Evolutionary conservation across 441 rosid species (phyloP).

Genomic region (Brassica hybrid): DNA sequence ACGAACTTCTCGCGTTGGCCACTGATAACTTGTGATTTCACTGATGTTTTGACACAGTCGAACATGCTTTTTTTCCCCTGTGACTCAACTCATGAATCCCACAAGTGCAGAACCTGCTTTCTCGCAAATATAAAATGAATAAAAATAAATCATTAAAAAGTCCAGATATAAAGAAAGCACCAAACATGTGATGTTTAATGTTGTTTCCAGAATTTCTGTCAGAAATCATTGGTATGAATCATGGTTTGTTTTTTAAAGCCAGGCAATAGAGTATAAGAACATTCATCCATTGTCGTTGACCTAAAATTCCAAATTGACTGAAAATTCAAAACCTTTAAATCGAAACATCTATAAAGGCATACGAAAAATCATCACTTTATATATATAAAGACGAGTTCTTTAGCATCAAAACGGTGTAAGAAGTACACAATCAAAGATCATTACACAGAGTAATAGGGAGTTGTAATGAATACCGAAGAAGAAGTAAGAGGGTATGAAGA

Average conservation of each 20-base stretch:
- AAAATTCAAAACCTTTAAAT: constrained; percentile 1
- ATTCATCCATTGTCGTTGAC: constrained; percentile 33
- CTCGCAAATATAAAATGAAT: constrained; percentile 16
- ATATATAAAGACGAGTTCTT: not conserved
- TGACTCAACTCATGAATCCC: constrained; percentile 47
- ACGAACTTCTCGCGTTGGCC: constrained; percentile 89
- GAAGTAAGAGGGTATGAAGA: constrained; percentile 3
- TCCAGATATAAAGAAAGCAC: not conserved
- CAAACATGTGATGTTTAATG: constrained; percentile 3
- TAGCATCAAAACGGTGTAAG: not conserved
- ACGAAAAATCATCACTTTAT: not conserved
- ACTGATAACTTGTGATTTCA: constrained; percentile 69
- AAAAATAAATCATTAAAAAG: not conserved
- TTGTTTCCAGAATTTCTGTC: not conserved
- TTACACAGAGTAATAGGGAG: not conserved
- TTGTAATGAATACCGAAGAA: constrained; percentile 32
- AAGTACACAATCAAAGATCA: not conserved
- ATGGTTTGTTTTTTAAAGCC: not conserved
- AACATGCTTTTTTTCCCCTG: constrained; percentile 57
- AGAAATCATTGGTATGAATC: not conserved
- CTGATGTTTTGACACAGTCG: constrained; percentile 52
- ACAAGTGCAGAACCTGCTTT: constrained; percentile 49
- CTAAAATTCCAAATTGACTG: not conserved
- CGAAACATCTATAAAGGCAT: not conserved
- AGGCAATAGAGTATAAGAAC: not conserved